phyloP scores from a whole-genome alignment of 345 rosid species.

The Nephelium lappaceum region DNA sequence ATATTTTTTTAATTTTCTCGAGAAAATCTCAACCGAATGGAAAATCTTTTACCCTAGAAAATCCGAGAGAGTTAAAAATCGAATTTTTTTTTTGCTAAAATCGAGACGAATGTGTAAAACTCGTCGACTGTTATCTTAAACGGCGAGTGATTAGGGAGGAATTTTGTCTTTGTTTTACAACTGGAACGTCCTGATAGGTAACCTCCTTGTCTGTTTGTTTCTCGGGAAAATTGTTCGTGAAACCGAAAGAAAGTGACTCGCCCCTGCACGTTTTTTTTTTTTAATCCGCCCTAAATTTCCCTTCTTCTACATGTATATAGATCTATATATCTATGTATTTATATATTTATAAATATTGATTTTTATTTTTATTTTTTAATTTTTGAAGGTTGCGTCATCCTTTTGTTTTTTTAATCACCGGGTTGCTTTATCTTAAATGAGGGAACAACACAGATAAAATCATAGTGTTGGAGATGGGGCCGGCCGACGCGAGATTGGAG shows the following conservation, averaged over 20 bases:
- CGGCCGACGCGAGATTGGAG: not conserved
- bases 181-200: slow-evolving; percentile 21
- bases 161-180: not conserved
- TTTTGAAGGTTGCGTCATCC: slow-evolving; percentile 14
- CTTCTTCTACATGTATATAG: not conserved
- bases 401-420: too few species aligned
- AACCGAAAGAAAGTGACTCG: slow-evolving; percentile 22
- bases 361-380: not conserved
- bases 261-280: not conserved
- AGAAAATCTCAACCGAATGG: not conserved
- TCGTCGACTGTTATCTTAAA: slow-evolving; percentile 30
- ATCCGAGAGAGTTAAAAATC: not conserved
- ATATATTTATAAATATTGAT: not conserved
- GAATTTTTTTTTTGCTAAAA: slow-evolving; percentile 19
- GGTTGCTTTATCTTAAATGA: slow-evolving; percentile 2
- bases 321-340: too few species aligned
- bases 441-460: not conserved
- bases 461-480: not conserved
- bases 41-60: not conserved
- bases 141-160: slow-evolving; percentile 24
- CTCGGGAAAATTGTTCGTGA: slow-evolving; percentile 28
- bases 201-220: slow-evolving; percentile 33
- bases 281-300: not conserved
- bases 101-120: slow-evolving; percentile 46
- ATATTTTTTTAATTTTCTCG: slow-evolving; percentile 18